Evolutionary conservation across 805 yeast species (phyloP), one percentile per base, ranked within the genome.

Genomic region (Metahyphopichia silvanorum): DNA sequence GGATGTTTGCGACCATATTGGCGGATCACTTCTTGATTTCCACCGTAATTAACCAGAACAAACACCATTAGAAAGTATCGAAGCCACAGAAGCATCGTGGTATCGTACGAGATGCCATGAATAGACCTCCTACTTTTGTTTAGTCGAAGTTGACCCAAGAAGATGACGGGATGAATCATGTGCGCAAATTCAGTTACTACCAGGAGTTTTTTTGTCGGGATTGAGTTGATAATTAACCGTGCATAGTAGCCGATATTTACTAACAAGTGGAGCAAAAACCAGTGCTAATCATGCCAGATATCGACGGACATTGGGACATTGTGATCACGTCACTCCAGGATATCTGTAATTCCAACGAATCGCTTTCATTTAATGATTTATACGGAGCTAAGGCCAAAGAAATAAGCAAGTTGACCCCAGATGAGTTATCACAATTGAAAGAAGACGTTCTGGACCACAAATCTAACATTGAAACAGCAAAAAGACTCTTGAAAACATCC

Each of bases 221-320:
- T n/a, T n/a, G n/a, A n/a, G n/a, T n/a, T n/a, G n/a, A n/a, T n/a
- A n/a, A n/a, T n/a, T n/a, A n/a, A n/a, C n/a, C n/a, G n/a, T n/a
- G n/a, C n/a, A n/a, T n/a, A n/a, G n/a, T n/a, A n/a, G n/a, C n/a
- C n/a, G n/a, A n/a, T n/a, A n/a, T n/a, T n/a, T n/a, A n/a, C n/a
- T n/a, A 20, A 20, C 22, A 20, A 20, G 8, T 11, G 22, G 8
- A 20, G 11, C 22, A 20, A 20, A 20, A 12, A 14, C 9, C 25
- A 22, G 25, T 14, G 13, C 13, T n/a, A n/a, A n/a, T n/a, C n/a
- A n/a, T 35, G 20, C 21, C 30, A 13, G 53, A 49, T 34, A 71
- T 74, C 66, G 81, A 76, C 16, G 77, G 82, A 1, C 71, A 75
- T 44, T 82, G 91, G 91, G 84, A 79, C 44, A 70, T 74, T 19